Base-by-base conservation (phyloP, 495 filamentous ascomycete species). In the Evansstolkia leycettana region DNA sequence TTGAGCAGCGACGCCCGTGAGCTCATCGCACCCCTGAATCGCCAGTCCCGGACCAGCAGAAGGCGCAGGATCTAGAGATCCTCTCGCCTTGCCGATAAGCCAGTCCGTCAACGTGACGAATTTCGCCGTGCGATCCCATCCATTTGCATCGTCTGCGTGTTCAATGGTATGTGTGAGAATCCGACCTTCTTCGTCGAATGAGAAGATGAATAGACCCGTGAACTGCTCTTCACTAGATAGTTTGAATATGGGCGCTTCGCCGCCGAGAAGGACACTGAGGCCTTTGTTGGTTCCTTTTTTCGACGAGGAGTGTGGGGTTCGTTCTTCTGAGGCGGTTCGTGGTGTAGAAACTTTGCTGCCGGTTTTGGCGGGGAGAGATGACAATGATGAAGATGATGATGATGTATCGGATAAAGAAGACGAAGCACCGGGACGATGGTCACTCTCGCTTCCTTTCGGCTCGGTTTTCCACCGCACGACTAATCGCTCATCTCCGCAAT, bases 141-240 rank as follows among this genome's bases (percentile, higher is more conserved):
- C 76, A 31, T 78, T 70, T 31, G 78, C 78, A 39, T 84, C 70
- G 47, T 95, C 80, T 7, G 78, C 81, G 65, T 94, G 84, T 58
- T 98, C 90, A 51, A 98, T 96, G 0, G 82, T 90, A 60, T 96
- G 90, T 35, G 69, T 78, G 31, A 80, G 43, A 17, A 98, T 76
- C 33, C 86, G 65, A 2, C 92, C 90, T 42, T 92, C 76, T 40
- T 80, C 73, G 50, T 98, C 92, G 57, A 98, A 98, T 35, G 90
- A 84, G 58, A 98, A 98, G 31, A 93, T 75, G 53, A 98, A 98
- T 11, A 95, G 43, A 0, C 90, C 90, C 12, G 56, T 62, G 31
- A 67, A 65, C 27, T 65, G 60, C 31, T 62, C 59, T 32, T 66
- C 62, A 34, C 81, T 78, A 9, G 77, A 72, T 16, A 87, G 60